Base-by-base conservation (phyloP, 192 early-diverging fungal species). In the Coemansia umbellata region DNA sequence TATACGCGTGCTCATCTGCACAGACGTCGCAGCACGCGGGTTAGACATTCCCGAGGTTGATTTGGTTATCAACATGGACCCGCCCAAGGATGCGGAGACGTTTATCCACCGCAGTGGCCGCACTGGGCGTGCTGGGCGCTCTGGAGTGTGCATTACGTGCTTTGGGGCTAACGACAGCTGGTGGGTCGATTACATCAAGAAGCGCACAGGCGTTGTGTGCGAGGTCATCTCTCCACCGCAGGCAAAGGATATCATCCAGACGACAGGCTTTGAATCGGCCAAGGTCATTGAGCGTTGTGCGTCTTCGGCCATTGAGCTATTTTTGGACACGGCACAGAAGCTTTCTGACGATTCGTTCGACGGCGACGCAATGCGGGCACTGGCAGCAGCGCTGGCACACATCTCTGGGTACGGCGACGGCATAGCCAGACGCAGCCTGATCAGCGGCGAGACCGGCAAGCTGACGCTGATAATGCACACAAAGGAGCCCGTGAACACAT, bases 31-130 rank as follows among this genome's bases (percentile, higher is more conserved):
- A 31, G 94, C 93, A 23, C 91, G 95, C 73, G 95, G 95, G 58
- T 81, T 96, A 53, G 93, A 96, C 81, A 94, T 98, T 58, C 92
- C 91, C 33, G 88, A 93, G 78, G 91, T 96, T 40, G 95, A 96
- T 81, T 76, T 98, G 31, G 95, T 98, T 17, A 91, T 98, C 80
- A 96, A 98, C 78, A 87, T 86, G 59, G 92, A 96, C 58, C 94
- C 93, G 37, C 94, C 93, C 50, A 82, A 84, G 66, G 94, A 98
- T 67, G 81, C 93, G 17, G 93, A 98, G 63, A 84, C 87, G 18
- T 98, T 97, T 65, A 91, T 98, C 37, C 95, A 98, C 78, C 87
- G 95, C 47, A 90, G 89, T 36, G 95, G 95, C 15, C 84, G 95
- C 66, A 96, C 94, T 1, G 95, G 93, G 30, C 91, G 95, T 69